These are phyloP conservation scores for Globisporangium yorkense DNA, from an alignment of 352 stramenopile species.

Conservation along the genomic window DNA sequence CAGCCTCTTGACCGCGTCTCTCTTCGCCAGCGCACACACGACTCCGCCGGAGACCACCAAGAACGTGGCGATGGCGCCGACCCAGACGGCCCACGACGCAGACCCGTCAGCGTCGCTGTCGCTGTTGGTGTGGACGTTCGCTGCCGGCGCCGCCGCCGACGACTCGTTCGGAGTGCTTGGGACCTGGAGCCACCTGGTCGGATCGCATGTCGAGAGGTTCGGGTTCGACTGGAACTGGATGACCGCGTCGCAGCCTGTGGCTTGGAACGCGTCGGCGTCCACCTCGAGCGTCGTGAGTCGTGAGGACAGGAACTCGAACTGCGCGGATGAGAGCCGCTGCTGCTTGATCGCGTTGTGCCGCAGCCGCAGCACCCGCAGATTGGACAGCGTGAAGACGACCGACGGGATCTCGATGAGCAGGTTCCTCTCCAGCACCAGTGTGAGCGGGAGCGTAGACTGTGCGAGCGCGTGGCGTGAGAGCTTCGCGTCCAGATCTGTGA, in stretches of 20 bases:
- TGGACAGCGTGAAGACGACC: constrained; percentile 6
- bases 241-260: not conserved
- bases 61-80: constrained; percentile 2
- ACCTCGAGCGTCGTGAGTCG: constrained; percentile 6
- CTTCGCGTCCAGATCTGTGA: constrained; percentile 5
- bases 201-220: constrained; percentile 6
- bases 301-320: constrained; percentile 9
- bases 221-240: constrained; percentile 11
- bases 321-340: constrained; percentile 8
- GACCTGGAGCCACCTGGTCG: not conserved
- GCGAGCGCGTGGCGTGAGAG: not conserved
- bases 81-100: not conserved
- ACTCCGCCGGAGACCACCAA: not conserved
- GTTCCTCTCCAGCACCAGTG: constrained; percentile 7
- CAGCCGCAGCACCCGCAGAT: constrained; percentile 5
- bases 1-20: constrained; percentile 1
- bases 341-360: constrained; percentile 8
- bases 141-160: not conserved
- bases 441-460: not conserved
- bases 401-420: constrained; percentile 4
- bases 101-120: not conserved
- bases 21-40: not conserved
- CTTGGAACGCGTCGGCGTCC: constrained; percentile 10
- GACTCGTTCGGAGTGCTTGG: not conserved
- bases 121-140: not conserved